Evolutionary conservation across 73 alveolate species (phyloP).

Genomic region (Tetrahymena elliotti): DNA sequence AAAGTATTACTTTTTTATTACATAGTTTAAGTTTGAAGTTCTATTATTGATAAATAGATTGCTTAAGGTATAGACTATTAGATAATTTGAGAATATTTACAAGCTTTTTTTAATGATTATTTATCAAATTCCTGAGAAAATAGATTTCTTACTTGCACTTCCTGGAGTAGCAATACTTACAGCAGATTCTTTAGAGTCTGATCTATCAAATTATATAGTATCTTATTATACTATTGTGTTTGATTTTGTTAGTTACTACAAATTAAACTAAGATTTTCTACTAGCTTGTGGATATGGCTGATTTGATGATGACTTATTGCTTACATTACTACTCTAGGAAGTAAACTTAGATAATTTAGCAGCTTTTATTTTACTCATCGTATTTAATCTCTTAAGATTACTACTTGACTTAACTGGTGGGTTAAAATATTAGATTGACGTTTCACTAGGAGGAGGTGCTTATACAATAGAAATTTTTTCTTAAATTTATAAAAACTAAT

Average conservation of each 20-base stretch:
- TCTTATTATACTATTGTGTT: neutral
- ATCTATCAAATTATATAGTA: neutral
- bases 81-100: no score
- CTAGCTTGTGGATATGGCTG: neutral
- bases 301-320: neutral
- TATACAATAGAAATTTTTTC: neutral
- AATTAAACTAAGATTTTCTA: neutral
- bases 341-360: neutral
- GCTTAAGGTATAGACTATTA: no score
- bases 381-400: neutral
- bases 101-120: no score
- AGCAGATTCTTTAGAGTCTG: neutral
- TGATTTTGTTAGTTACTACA: neutral
- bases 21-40: no score
- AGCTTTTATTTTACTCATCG: neutral
- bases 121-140: neutral
- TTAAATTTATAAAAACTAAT: neutral
- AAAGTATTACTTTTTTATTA: no score
- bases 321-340: neutral
- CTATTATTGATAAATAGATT: no score
- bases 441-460: neutral
- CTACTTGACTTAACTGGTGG: neutral
- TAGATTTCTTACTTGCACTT: neutral
- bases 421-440: neutral
- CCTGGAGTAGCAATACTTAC: neutral